These are phyloP conservation scores for Aspergillus intermedius DNA, from an alignment of 2,329 filamentous ascomycete genomes.

Conservation along the genomic window DNA sequence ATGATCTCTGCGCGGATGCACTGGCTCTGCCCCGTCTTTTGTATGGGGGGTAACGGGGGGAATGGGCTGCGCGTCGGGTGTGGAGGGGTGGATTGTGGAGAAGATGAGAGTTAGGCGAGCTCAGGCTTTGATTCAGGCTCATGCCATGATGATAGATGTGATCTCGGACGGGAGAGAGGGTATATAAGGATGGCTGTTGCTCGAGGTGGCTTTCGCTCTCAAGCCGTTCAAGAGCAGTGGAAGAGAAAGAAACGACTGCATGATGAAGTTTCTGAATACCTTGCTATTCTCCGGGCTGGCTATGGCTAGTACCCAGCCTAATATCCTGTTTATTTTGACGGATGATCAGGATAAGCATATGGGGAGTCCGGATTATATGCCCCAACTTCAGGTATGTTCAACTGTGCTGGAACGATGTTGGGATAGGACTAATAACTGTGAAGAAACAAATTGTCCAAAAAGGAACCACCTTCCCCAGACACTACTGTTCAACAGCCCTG, in stretches of 20 bases:
- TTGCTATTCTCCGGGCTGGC: slow-evolving; percentile 10
- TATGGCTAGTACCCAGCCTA: slow-evolving; percentile 32
- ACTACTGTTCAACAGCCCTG: slow-evolving; percentile 56
- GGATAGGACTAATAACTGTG: slow-evolving; percentile 21
- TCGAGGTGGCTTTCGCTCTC: not conserved
- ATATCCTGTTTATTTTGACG: slow-evolving; percentile 61
- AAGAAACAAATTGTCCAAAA: slow-evolving; percentile 49
- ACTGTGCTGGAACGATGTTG: not conserved
- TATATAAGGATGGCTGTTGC: not conserved
- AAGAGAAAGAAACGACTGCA: not conserved
- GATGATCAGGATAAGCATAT: slow-evolving; percentile 56
- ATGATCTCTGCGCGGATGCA: not conserved
- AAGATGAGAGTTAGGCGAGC: not conserved
- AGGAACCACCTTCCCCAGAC: slow-evolving; percentile 53
- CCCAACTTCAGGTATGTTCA: slow-evolving; percentile 23
- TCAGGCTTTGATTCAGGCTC: not conserved
- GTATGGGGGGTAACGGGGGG: not conserved
- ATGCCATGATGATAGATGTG: not conserved
- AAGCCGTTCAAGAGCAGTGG: not conserved
- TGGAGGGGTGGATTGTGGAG: not conserved
- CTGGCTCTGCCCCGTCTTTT: not conserved
- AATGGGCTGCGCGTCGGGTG: not conserved
- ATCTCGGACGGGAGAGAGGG: not conserved
- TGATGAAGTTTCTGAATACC: slow-evolving; percentile 8
- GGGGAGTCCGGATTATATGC: slow-evolving; percentile 47